Base-by-base conservation (phyloP, 2,329 filamentous ascomycete genomes). In the Acephala macrosclerotiorum region DNA sequence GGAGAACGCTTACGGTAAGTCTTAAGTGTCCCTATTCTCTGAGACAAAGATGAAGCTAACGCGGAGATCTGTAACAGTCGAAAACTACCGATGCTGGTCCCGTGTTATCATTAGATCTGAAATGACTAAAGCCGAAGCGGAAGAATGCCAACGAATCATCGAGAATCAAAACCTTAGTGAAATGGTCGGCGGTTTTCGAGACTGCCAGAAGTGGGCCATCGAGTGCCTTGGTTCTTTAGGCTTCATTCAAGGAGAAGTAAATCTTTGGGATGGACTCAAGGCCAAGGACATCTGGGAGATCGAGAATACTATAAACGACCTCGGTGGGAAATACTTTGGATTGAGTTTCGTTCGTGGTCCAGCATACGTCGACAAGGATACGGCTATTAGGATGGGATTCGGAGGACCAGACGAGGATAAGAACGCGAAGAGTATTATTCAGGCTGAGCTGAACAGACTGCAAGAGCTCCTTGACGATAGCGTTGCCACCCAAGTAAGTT, bases 151-250 rank as follows among this genome's bases (percentile, higher is more conserved):
- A 20, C 35, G 18, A 14, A n/a, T n/a, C 16, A 42, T 58, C 56
- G 20, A 42, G 56, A 42, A 58, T 14, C 20, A 58, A 11, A 22
- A 40, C 11, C 36, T 58, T 12, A 58, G 35, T 12, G n/a, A 20
- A 2, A 42, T 58, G 14, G 56, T 40, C 56, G 33, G 45, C 20
- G 56, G 56, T 8, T 20, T 58, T 14, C 14, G 56, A 35, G 56
- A 58, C n/a, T 58, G 56, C 26, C 56, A 58, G 35, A 57, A 58
- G 40, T 58, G 56, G 56, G 35, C 45, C 6, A 20, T 58, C 16
- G 56, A 58, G 56, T 40, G 56, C 40, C 12, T 58, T 12, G 14
- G 14, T 42, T 42, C 16, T 6, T 18, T 42, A 16, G 16, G 40
- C 14, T 42, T 42, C 16, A 18, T n/a, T 18, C 14, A 18, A 16